Evolutionary conservation across 352 stramenopile genomes (phyloP), one percentile per base, ranked within the genome.

Genomic region (Globisporangium okanoganense): DNA sequence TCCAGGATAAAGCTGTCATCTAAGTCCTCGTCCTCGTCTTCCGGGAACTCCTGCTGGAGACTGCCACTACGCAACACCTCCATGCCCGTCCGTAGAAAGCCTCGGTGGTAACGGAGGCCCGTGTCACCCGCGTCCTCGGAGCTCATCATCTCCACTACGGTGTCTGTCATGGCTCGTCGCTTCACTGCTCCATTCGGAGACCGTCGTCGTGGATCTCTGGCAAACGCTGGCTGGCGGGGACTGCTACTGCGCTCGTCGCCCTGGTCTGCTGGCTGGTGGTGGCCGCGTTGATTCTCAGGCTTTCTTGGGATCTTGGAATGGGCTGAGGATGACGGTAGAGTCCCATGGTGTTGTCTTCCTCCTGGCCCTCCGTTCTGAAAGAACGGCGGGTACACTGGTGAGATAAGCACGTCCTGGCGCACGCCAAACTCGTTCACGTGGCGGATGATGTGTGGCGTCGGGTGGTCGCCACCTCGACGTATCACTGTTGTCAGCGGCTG

Each of bases 371-470:
- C 36, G 33, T 65, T 53, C 29, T 45, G 48, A 62, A 87, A 88
- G 45, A 71, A 88, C 12, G 79, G 78, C 12, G 82, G 72, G 16
- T 78, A 81, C 7, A 75, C 65, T 1, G 82, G 72, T 1, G 82
- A 89, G 20, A 89, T 52, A 6, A 89, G 71, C 13, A 91, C 70
- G 51, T 81, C 70, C 41, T 91, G 79, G 1, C 63, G 70, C 9
- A 43, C 75, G 7, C 82, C 82, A 44, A 89, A 89, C 58, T 89
- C 79, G 62, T 91, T 91, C 58, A 83, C 72, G 29, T 89, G 79
- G 29, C 72, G 74, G 22, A 89, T 64, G 14, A 91, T 75, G 31
- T 87, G 73, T 8, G 74, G 58, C 7, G 64, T 45, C 8, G 38
- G 14, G 16, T 25, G 35, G 6, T 43, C 36, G 9, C 36, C 36